Conservation (phyloP, 1,284 basidiomycete species). For the Fomitopsis schrenkii region DNA sequence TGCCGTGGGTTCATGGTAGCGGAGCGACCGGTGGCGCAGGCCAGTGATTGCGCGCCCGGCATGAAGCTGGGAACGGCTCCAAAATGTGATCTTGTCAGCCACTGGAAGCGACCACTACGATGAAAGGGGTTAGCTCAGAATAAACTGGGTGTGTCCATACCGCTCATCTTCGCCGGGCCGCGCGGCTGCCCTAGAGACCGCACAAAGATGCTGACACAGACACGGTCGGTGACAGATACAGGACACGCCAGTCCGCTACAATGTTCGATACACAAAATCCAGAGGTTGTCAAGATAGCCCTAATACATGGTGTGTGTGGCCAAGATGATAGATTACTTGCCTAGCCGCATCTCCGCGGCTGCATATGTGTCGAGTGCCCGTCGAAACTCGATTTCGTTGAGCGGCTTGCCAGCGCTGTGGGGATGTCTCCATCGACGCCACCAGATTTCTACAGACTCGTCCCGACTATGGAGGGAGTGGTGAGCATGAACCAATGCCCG, state of each 20-base stretch:
- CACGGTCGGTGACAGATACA: no score
- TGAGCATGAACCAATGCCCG: not conserved
- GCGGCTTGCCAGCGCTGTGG: slow-evolving; percentile 13
- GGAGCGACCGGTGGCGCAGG: not conserved
- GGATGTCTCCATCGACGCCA: not conserved
- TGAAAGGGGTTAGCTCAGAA: not conserved
- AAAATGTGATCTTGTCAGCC: not conserved
- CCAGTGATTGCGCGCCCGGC: not conserved
- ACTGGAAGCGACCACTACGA: not conserved
- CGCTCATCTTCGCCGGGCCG: not conserved
- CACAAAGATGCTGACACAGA: no score
- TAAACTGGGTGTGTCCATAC: not conserved
- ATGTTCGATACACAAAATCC: not conserved
- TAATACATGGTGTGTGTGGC: not conserved
- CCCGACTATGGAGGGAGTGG: not conserved
- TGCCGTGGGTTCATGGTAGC: not conserved
- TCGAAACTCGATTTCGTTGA: slow-evolving; percentile 56
- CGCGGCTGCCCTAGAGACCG: not conserved
- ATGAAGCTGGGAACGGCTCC: not conserved
- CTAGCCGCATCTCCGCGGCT: slow-evolving; percentile 68
- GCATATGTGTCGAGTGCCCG: slow-evolving; percentile 67
- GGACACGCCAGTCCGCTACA: not conserved
- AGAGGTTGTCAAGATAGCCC: not conserved
- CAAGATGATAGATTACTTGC: slow-evolving; percentile 41
- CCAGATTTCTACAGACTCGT: not conserved